A percentile compares a stretch with the other conserved stretches of the same genome.
phyloP scores from a whole-genome alignment of 768 basidiomycete species.

The Leccinum aurantiacum region DNA sequence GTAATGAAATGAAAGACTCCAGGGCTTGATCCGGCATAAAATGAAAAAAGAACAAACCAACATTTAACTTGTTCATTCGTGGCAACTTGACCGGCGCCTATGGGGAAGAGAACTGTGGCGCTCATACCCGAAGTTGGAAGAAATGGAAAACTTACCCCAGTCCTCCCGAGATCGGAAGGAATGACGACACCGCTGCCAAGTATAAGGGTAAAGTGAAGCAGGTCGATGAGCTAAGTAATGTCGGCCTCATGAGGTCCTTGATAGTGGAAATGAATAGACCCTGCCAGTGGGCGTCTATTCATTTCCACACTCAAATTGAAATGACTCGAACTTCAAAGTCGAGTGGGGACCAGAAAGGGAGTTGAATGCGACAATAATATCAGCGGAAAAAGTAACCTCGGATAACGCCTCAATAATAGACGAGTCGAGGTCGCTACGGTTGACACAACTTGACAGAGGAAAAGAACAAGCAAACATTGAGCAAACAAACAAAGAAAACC shows the following conservation, averaged over 20 bases:
- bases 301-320: not conserved
- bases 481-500: not conserved
- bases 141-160: slow-evolving; percentile 19
- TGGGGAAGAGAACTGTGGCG: slow-evolving; percentile 16
- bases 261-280: slow-evolving; percentile 6
- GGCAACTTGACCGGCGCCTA: not conserved
- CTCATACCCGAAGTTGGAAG: slow-evolving; percentile 7
- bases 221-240: slow-evolving; percentile 1
- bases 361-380: not conserved
- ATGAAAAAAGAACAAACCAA: slow-evolving; percentile 4
- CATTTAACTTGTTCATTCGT: not conserved
- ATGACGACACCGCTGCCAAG: slow-evolving; percentile 21
- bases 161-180: slow-evolving; percentile 7
- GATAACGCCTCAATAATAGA: not conserved
- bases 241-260: not conserved
- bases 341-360: slow-evolving; percentile 7
- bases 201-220: not conserved
- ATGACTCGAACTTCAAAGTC: slow-evolving; percentile 5
- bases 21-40: slow-evolving; percentile 8
- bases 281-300: not conserved
- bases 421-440: not conserved
- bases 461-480: not conserved
- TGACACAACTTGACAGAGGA: not conserved
- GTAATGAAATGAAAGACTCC: slow-evolving; percentile 5
- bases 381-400: not conserved